A percentile compares a stretch with the other conserved stretches of the same genome.
Conservation (phyloP, 352 stramenopile genomes). For the Phytopythium delawarense region DNA sequence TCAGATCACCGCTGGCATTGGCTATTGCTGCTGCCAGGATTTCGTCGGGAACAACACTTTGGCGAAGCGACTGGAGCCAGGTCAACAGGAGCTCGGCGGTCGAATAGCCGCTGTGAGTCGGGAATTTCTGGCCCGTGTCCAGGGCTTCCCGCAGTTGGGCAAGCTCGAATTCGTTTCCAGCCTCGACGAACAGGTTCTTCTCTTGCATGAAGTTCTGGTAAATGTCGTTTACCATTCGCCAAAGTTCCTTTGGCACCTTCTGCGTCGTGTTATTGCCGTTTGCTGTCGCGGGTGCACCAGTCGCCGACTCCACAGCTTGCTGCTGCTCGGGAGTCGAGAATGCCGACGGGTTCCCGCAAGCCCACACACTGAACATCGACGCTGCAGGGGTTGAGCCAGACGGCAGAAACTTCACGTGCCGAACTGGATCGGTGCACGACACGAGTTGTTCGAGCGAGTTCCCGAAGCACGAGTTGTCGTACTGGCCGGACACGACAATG, state of each 20-base stretch:
- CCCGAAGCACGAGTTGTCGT: slow-evolving; percentile 94
- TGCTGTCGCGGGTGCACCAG: slow-evolving; percentile 2
- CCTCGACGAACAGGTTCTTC: slow-evolving; percentile 82
- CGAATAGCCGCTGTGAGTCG: slow-evolving; percentile 79
- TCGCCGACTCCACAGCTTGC: slow-evolving; percentile 15
- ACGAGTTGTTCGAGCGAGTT: slow-evolving; percentile 95
- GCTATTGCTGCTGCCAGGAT: slow-evolving; percentile 64
- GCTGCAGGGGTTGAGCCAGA: slow-evolving; percentile 14
- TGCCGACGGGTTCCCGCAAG: slow-evolving; percentile 10
- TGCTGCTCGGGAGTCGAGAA: slow-evolving; percentile 3
- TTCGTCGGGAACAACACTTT: slow-evolving; percentile 87
- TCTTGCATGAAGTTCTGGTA: slow-evolving; percentile 74
- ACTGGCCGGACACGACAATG: slow-evolving; percentile 90
- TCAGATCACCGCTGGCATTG: slow-evolving; percentile 63
- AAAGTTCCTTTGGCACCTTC: slow-evolving; percentile 96
- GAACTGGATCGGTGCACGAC: slow-evolving; percentile 84
- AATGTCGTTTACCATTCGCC: slow-evolving; percentile 97
- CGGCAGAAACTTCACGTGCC: slow-evolving; percentile 34
- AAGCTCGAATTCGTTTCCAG: slow-evolving; percentile 63
- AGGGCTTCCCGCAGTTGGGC: slow-evolving; percentile 85
- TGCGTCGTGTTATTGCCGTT: slow-evolving; percentile 27
- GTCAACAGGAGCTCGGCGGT: slow-evolving; percentile 88
- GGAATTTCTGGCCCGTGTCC: slow-evolving; percentile 89
- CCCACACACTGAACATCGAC: slow-evolving; percentile 42
- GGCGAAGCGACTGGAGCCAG: slow-evolving; percentile 89